Evolutionary conservation across 441 rosid species (phyloP), one percentile per base, ranked within the genome.

Genomic region (Biscutella laevigata): DNA sequence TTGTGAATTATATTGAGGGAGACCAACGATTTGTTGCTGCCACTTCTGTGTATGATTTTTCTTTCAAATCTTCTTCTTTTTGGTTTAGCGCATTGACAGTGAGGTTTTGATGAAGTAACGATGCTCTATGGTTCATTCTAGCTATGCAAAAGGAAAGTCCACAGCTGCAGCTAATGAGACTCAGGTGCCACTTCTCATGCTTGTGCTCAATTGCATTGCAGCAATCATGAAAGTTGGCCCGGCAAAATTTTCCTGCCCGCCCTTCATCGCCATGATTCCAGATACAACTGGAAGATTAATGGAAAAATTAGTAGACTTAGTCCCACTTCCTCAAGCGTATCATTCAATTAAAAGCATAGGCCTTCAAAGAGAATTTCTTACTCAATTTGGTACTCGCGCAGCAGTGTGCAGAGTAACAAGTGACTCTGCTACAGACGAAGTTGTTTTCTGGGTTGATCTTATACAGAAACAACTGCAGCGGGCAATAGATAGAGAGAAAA

Each of bases 401-500:
- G 88, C 94, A 0, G 81, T 81, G 10, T 81, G 88, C 66, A 77
- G 95, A 71, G 75, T 74, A 64, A 75, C 69, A 64, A 75, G 64
- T 74, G 97, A 83, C 59, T 45, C 60, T 45, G 70, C 70, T 66
- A 75, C 87, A 15, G 96, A 94, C 68, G 97, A 86, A 75, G 88
- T 84, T 57, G 63, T 74, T 59, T 94, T 94, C 74, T 94, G 97
- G 99, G 91, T 94, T 32, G 82, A 84, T 80, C 95, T 94, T 54
- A 70, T 88, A 52, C 95, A 86, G 68, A 79, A 79, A 62, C 88
- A 84, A 74, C 81, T 94, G 55, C 94, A 78, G 49, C 82, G 33
- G 59, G 96, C 99, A 61, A 75, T 89, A 46, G 95, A 80, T 73
- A 79, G 99, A 70, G 99, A 94, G 77, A 88, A 72, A 76, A 88